Evolutionary conservation across 495 filamentous ascomycete genomes (phyloP).

Genomic region (Apiosordaria backusii): DNA sequence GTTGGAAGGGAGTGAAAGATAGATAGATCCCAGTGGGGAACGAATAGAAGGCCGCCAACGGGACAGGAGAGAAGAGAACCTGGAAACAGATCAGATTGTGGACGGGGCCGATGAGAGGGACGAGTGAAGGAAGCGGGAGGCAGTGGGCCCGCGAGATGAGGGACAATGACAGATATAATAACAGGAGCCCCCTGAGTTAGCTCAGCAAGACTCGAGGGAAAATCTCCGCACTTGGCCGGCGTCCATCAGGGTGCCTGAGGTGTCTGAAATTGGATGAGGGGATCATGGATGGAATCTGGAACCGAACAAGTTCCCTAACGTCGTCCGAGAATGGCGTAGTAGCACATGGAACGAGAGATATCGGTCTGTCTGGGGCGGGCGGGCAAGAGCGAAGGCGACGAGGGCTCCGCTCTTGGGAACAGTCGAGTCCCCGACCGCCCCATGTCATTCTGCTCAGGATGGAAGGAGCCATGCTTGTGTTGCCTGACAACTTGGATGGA

Average conservation of each 20-base stretch:
- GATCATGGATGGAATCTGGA: not conserved
- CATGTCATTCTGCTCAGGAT: not conserved
- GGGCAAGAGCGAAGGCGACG: not conserved
- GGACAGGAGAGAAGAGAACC: constrained; percentile 11
- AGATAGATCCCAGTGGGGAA: not conserved
- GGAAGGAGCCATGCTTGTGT: not conserved
- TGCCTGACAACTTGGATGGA: not conserved
- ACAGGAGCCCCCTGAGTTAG: constrained; percentile 12
- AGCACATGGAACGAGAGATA: not conserved
- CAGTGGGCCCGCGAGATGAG: constrained; percentile 6
- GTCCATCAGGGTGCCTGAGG: constrained; percentile 1
- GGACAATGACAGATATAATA: constrained; percentile 30
- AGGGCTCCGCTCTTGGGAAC: not conserved
- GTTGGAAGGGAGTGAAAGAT: not conserved
- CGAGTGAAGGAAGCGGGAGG: constrained; percentile 10
- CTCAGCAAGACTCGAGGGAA: not conserved
- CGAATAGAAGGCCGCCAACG: constrained; percentile 12
- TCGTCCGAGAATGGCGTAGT: not conserved
- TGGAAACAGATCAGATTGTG: not conserved
- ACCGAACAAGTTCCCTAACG: not conserved
- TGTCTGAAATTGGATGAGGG: not conserved
- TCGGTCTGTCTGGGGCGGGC: not conserved
- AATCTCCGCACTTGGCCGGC: not conserved
- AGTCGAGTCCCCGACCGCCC: not conserved
- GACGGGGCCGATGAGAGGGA: not conserved